Evolutionary conservation across 192 early-diverging fungal species (phyloP), one percentile per base, ranked within the genome.

Genomic region (Rhizoclosmatium globosum): DNA sequence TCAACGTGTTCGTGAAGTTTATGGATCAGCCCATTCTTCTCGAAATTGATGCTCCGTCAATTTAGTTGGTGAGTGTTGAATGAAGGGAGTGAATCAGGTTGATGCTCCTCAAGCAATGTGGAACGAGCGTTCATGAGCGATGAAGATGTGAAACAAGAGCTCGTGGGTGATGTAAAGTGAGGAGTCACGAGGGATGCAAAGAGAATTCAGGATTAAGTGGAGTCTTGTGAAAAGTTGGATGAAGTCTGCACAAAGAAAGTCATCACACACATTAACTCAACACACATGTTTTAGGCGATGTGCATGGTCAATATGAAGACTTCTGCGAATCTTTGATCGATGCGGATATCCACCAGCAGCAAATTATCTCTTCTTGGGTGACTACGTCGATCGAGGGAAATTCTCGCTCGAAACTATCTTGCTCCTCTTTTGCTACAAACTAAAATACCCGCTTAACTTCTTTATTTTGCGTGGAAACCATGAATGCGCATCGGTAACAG

Each of bases 381-480:
- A 99, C 84, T 99, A 99, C 87, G 97, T 99, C 4, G 97, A 99
- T 86, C 92, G 97, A 44, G 97, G 97, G 73, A 97, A 97, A 83
- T 93, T 95, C 85, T 93, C 91, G 73, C 87, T 99, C 56, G 97
- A 99, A 84, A 99, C 95, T 19, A 97, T 99, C 74, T 85, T 96
- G 39, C 82, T 99, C 73, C 85, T 99, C 71, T 90, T 99, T 68
- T 94, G 94, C 82, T 99, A 95, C 89, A 99, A 99, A 85, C 93
- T 98, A 82, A 97, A 98, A 82, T 96, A 94, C 80, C 95, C 95
- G 0, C 96, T 72, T 60, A 98, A 96, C 86, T 98, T 98, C 83
- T 98, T 98, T 79, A 78, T 98, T n/a, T 78, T 98, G 66, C 92
- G 97, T 59, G 97, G 97, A 61, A 98, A 98, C 86, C 97, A 98